Percentiles rank a stretch among this genome's conserved stretches.
Evolutionary conservation across 2,329 filamentous ascomycete genomes (phyloP).

Genomic region (Lomentospora prolificans): DNA sequence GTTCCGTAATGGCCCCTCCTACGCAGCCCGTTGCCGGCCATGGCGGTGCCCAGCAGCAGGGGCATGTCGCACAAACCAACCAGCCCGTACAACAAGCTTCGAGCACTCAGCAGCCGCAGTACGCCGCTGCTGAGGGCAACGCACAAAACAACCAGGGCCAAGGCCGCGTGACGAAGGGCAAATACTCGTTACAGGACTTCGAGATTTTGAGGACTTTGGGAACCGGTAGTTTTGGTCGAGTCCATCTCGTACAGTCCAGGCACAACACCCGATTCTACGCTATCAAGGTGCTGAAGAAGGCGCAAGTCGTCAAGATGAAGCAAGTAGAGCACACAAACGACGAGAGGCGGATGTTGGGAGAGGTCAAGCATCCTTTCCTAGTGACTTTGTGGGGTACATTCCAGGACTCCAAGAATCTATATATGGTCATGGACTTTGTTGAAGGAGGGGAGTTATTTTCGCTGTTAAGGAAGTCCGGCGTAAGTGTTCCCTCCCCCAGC

Average conservation of each 20-base stretch:
- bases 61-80: background rate
- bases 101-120: background rate
- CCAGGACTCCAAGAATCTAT: slow-evolving; percentile 87
- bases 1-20: background rate
- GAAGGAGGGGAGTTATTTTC: slow-evolving; percentile 97
- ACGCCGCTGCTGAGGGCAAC: background rate
- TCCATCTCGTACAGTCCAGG: slow-evolving; percentile 93
- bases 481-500: slow-evolving; percentile 27
- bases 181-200: slow-evolving; percentile 91
- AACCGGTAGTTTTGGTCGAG: slow-evolving; percentile 92
- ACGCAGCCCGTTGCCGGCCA: background rate
- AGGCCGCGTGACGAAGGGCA: slow-evolving; percentile 77
- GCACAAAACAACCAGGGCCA: slow-evolving; percentile 15
- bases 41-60: background rate
- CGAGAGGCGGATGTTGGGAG: slow-evolving; percentile 87
- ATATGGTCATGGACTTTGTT: slow-evolving; percentile 99
- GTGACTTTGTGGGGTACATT: slow-evolving; percentile 98
- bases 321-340: slow-evolving; percentile 99
- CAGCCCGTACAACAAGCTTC: slow-evolving; percentile 3
- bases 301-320: slow-evolving; percentile 99
- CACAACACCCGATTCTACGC: slow-evolving; percentile 98
- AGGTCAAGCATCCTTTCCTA: slow-evolving; percentile 95
- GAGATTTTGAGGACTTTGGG: slow-evolving; percentile 82
- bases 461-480: slow-evolving; percentile 84
- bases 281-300: slow-evolving; percentile 97